phyloP scores from a whole-genome alignment of 352 stramenopile species.

The Globisporangium heterothallicum region DNA sequence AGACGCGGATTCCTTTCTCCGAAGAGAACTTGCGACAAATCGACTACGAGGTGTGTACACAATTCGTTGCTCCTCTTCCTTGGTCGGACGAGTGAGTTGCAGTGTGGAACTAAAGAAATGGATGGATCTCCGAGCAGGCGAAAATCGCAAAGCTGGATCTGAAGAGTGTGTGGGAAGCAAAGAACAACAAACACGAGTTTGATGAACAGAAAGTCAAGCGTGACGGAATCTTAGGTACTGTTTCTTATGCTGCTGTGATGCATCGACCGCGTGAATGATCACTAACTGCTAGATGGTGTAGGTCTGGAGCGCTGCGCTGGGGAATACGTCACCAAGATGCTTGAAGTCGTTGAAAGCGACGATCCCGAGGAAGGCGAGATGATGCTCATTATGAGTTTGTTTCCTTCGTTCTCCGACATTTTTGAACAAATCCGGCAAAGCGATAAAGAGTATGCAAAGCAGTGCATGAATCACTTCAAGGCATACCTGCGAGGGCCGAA shows the following conservation, averaged over 20 bases:
- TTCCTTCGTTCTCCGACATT: constrained; percentile 86
- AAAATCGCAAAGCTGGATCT: constrained; percentile 54
- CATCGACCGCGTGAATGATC: neutral
- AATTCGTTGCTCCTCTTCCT: neutral
- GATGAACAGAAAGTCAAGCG: constrained; percentile 79
- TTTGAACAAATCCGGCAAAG: constrained; percentile 78
- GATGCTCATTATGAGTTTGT: constrained; percentile 76
- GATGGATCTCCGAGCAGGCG: constrained; percentile 37
- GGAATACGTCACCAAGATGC: constrained; percentile 85
- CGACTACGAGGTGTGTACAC: constrained; percentile 42
- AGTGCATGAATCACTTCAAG: constrained; percentile 85
- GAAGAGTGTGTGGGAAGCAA: constrained; percentile 68
- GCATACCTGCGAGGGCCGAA: constrained; percentile 78
- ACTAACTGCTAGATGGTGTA: constrained; percentile 10
- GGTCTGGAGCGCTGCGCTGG: constrained; percentile 78
- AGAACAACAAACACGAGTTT: constrained; percentile 73
- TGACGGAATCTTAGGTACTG: constrained; percentile 66
- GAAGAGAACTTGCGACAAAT: constrained; percentile 76
- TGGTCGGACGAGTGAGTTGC: no score
- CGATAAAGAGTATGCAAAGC: constrained; percentile 76
- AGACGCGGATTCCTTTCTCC: constrained; percentile 84
- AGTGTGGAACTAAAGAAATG: no score
- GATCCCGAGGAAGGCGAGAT: constrained; percentile 78
- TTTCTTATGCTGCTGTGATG: neutral
- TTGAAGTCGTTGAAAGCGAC: constrained; percentile 75